Conservation (phyloP, 106 monocot species). For the Ottelia alismoides region DNA sequence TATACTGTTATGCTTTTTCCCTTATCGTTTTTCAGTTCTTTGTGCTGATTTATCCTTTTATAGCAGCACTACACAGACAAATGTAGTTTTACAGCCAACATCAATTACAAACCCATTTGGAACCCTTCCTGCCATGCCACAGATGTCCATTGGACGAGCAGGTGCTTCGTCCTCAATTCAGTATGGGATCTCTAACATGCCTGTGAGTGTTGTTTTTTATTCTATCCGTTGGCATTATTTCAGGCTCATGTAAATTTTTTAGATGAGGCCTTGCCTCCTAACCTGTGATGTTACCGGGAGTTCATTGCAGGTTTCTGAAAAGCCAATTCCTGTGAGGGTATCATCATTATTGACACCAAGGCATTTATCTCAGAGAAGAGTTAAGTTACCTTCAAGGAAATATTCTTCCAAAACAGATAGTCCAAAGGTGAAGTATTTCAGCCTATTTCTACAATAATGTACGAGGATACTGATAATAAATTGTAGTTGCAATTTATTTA, state of each 20-base stretch:
- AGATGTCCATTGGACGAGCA: conserved; percentile 80
- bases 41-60: too few species aligned
- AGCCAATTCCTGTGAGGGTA: conserved; percentile 41
- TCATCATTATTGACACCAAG: conserved; percentile 66
- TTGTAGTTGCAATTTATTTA: too few species aligned
- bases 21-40: too few species aligned
- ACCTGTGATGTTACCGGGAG: too few species aligned
- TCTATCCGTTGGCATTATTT: too few species aligned
- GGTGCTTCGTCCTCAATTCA: conserved; percentile 73
- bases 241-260: too few species aligned
- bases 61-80: conserved; percentile 39
- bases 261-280: too few species aligned
- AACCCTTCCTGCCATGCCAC: conserved; percentile 80
- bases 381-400: conserved; percentile 59
- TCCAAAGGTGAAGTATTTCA: conserved; percentile 60
- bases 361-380: conserved; percentile 82
- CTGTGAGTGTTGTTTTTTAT: conserved; percentile 48
- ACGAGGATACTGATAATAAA: too few species aligned
- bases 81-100: conserved; percentile 63
- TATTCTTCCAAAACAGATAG: conserved; percentile 71
- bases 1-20: too few species aligned
- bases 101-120: conserved; percentile 81
- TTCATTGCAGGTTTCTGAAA: conserved; percentile 78
- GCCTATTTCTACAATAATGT: too few species aligned
- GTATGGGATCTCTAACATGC: conserved; percentile 97